Evolutionary conservation across 768 basidiomycete genomes (phyloP), one percentile per base, ranked within the genome.

Genomic region (Paxillus rubicundulus): DNA sequence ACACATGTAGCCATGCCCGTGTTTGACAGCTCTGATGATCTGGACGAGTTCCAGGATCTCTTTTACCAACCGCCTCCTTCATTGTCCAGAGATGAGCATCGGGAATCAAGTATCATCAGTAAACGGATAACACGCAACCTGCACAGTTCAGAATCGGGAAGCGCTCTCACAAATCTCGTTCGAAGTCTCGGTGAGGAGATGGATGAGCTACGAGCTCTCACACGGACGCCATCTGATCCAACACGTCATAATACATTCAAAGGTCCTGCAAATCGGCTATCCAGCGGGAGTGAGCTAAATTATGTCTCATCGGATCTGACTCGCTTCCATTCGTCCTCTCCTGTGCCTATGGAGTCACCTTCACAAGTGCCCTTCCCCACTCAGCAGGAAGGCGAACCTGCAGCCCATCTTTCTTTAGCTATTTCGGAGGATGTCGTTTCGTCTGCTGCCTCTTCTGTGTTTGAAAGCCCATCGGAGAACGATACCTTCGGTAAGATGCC

Each of bases 1-100:
- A 54, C 68, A 14, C 66, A 60, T 38, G 59, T 68, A 64, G 64
- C 62, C 28, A 50, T 66, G 21, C 78, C 77, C n/a, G 77, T 77
- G 2, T 69, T 88, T 33, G 79, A 81, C 9, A 77, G 74, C 50
- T 76, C 79, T 0, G 84, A 85, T 50, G 86, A 89, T 56, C 73
- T 89, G 7, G 85, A 87, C n/a, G 75, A 79, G 10, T 90, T 86
- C 72, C 81, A 80, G 34, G 85, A 89, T 60, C 72, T 91, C 8
- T 90, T 90, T 68, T 89, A 86, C 64, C 74, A 72, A 38, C 85
- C 85, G 3, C 52, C 28, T 10, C 24, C 38, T 16, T 41, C 37
- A 12, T 50, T 32, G 18, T 28, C 39, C 6, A 28, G 42, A 12
- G 46, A 40, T 34, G 53, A 39, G 30, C n/a, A 37, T 21, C 46